Base-by-base conservation (phyloP, 2,329 filamentous ascomycete species). In the Colletotrichum cordylinicola region DNA sequence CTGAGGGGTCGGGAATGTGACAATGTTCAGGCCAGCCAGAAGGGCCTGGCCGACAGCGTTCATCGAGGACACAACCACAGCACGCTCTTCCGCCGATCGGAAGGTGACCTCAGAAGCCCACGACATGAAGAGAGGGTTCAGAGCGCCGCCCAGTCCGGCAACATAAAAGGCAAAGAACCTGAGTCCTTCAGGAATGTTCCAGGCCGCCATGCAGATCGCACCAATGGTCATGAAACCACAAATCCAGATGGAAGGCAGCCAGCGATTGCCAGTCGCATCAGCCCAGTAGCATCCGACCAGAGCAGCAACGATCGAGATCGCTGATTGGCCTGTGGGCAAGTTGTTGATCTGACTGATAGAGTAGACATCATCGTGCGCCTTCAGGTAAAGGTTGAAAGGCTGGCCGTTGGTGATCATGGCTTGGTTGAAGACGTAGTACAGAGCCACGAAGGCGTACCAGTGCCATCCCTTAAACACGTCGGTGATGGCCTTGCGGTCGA, bases 191-290 rank as follows among this genome's bases (percentile, higher is more conserved):
- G 90, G 89, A 0, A 92, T 89, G 16, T 89, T 81, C 90, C 90
- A 92, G 8, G 90, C 82, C 1, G 87, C 84, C 13, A 91, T 83
- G 55, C 91, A 90, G 15, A 71, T 52, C 6, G 58, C 52, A 1
- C 67, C 72, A 24, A 74, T 13, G 5, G 67, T 74, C 43, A 70
- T 71, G n/a, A 70, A 70, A 2, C 58, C 61, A 24, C 58, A 70
- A 60, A 71, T 70, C 67, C 66, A 74, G 27, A 74, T 71, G 5
- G 67, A 70, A 15, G 65, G 65, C 0, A 94, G 86, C 76, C 92
- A 94, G 2, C 93, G 87, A 78, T 91, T 91, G 2, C 92, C 92
- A 0, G 93, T 94, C 21, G 94, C 80, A 0, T 92, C 91, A 0
- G 93, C 92, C 91, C 91, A 94, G 84, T 94, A 93, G 33, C 67